Base-by-base conservation (phyloP, 208 protist species). In the Acanthamoeba triangularis region DNA sequence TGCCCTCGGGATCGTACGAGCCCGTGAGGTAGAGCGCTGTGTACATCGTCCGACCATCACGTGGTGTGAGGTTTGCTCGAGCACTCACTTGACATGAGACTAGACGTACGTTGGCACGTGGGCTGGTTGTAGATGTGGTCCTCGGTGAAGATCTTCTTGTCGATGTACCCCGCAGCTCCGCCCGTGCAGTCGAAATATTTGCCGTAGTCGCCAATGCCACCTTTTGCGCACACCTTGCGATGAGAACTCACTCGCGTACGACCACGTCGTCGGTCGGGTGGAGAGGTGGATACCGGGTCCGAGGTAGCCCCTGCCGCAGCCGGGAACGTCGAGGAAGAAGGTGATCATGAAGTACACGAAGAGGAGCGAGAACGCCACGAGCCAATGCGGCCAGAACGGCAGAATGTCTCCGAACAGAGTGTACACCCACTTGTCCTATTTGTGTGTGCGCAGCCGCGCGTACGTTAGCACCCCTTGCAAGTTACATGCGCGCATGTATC, bases 1-100 rank as follows among this genome's bases (percentile, higher is more conserved):
- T 94, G 8, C 96, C 96, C 20, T 97, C 95, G 10, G 96, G 96
- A 56, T 96, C 95, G 67, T 96, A 96, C 13, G 95, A 18, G 44
- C 65, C 92, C 33, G 95, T 95, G 25, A 85, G 47, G 47, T 96
- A 97, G 25, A 97, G 78, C 1, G 28, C 35, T 59, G 44, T 18
- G 28, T 25, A 78, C 33, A 25, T 44, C 18, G 5, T 4, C 37
- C 37, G 37, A 41, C 37, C 37, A 41, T 3, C 37, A 41, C 37
- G 3, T 18, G 28, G 3, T 18, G 28, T 67, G 61, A n/a, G 23
- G 61, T 18, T 67, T 67, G 28, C n/a, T 2, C 18, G 35, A 54
- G 76, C 28, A 41, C 3, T 11, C 13, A 33, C 28, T 10, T 59
- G 76, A 10, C 4, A 54, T 30, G 44, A 59, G 13, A 59, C 13